These are phyloP conservation scores for Leptoxyphium fumago DNA, from an alignment of 2,329 filamentous ascomycete species.

Conservation along the genomic window DNA sequence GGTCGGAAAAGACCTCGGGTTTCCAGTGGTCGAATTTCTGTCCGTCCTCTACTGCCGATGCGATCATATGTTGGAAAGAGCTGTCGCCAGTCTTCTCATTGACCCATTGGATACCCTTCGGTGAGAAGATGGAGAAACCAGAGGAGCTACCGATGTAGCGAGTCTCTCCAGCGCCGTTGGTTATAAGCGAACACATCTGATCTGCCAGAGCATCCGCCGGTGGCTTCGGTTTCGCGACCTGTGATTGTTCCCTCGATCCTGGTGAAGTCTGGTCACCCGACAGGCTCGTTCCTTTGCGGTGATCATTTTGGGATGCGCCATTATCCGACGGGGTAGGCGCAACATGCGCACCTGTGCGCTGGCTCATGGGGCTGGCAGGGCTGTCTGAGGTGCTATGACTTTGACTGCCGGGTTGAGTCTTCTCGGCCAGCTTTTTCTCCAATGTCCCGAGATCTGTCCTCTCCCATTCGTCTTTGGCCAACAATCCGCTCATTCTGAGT, in stretches of 20 bases:
- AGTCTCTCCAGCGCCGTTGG: conserved; percentile 86
- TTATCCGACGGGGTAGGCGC: background rate
- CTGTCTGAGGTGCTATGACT: conserved; percentile 17
- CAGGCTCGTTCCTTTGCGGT: conserved; percentile 35
- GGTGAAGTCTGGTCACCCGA: conserved; percentile 12
- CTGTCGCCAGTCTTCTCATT: conserved; percentile 94
- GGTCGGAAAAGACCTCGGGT: conserved; percentile 86
- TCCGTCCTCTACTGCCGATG: conserved; percentile 70
- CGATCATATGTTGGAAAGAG: conserved; percentile 91
- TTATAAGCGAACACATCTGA: conserved; percentile 98
- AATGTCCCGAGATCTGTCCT: conserved; percentile 77
- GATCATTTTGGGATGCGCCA: conserved; percentile 32
- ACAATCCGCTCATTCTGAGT: conserved; percentile 68
- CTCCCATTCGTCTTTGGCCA: conserved; percentile 72
- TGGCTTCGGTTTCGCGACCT: conserved; percentile 37
- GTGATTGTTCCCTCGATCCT: conserved; percentile 18
- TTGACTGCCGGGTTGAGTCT: conserved; percentile 18
- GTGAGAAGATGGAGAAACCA: conserved; percentile 96
- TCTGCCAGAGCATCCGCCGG: conserved; percentile 84
- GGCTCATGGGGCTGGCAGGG: conserved; percentile 11
- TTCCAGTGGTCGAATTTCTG: conserved; percentile 98
- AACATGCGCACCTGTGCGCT: background rate
- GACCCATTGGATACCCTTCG: conserved; percentile 96
- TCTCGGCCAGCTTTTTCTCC: conserved; percentile 55
- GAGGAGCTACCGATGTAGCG: conserved; percentile 95